Base-by-base conservation (phyloP, 1,139 yeast genomes). In the Wickerhamomyces sp. region DNA sequence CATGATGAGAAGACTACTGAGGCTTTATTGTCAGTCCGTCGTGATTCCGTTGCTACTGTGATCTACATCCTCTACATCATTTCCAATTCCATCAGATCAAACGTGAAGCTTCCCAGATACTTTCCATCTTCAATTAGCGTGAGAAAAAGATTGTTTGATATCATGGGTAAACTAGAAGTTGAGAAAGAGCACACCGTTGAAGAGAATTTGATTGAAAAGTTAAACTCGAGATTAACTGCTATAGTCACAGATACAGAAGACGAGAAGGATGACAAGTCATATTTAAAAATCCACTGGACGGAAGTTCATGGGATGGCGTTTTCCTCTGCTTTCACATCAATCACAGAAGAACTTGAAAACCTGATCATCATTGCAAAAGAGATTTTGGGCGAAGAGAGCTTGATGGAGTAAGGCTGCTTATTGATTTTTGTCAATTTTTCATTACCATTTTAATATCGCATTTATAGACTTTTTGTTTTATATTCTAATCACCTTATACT, bases 241-340 rank as follows among this genome's bases (percentile, higher is more conserved):
- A 36, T 40, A 18, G 36, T 32, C 12, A 30, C 23, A 2, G 22
- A 39, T 10, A 37, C 26, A 23, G 20, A 21, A 12, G 26, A 31
- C 4, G 30, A 21, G 7, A 29, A 37, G n/a, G 46, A 36, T 11
- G 50, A 52, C 16, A 52, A 50, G 23, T 28, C 45, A 3, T 49
- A 54, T 19, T 56, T 58, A 39, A 56, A 55, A 38, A 42, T 56
- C 8, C 61, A 63, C 37, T 70, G 75, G 76, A 61, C 64, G 7
- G 64, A 65, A 35, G 65, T 70, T 17, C 75, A 70, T 42, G 72
- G 70, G 16, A 60, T 68, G 51, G 72, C 73, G 2, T 69, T 69
- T 48, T 62, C 74, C 2, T 58, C 67, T 33, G 68, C 75, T 1
- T 68, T 67, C 41, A 69, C 74, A 1, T 63, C 63, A 25, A 64